phyloP scores from a whole-genome alignment of 1,284 basidiomycete species.

The Mycena citricolor region DNA sequence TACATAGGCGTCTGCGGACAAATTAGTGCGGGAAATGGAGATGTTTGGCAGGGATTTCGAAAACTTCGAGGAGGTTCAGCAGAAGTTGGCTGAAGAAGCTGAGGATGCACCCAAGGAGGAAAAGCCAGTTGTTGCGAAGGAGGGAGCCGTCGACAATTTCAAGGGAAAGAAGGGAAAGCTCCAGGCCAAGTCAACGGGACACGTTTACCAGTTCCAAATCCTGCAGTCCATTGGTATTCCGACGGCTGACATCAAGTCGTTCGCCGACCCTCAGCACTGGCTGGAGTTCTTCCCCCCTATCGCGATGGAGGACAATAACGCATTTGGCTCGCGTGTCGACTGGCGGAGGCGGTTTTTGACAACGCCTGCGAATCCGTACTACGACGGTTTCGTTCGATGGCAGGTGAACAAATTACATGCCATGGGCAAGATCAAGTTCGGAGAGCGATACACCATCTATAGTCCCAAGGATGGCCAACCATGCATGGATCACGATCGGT shows the following conservation, averaged over 20 bases:
- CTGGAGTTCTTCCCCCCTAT: constrained; percentile 96
- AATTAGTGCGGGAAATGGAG: constrained; percentile 96
- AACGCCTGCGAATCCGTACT: constrained; percentile 96
- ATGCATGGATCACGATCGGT: constrained; percentile 99
- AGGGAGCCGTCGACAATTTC: constrained; percentile 49
- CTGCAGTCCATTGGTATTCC: constrained; percentile 93
- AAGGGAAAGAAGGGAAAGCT: constrained; percentile 98
- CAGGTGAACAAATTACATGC: constrained; percentile 93
- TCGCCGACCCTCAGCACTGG: constrained; percentile 94
- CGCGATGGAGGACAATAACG: constrained; percentile 83
- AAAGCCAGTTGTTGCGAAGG: constrained; percentile 35
- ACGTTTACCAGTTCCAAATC: constrained; percentile 99
- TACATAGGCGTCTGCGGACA: constrained; percentile 87
- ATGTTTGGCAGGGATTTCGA: constrained; percentile 93
- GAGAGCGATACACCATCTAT: constrained; percentile 98
- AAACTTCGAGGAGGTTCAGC: constrained; percentile 53
- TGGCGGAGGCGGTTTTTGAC: constrained; percentile 97
- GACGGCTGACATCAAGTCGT: constrained; percentile 89
- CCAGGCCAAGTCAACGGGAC: constrained; percentile 89
- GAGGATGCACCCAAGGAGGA: constrained; percentile 50
- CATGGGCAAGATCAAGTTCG: constrained; percentile 93
- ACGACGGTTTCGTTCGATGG: constrained; percentile 97
- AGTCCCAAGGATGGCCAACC: constrained; percentile 99
- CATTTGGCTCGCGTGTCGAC: constrained; percentile 93
- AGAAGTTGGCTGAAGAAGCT: constrained; percentile 41